phyloP scores from a whole-genome alignment of 2,329 filamentous ascomycete species.

The Mariannaea sp. region DNA sequence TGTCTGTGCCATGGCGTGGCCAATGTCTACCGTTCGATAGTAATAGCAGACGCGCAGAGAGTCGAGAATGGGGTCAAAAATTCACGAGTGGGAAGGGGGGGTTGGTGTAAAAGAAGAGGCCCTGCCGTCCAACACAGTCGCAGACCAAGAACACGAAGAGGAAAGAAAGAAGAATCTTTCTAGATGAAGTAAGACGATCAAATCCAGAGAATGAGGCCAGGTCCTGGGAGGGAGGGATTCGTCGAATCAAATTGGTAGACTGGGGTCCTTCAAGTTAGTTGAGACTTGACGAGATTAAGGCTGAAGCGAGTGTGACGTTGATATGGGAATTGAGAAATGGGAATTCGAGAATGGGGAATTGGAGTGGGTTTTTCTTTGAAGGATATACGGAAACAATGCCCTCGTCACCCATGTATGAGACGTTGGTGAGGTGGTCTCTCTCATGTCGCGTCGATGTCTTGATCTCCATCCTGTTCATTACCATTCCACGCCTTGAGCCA shows the following conservation, averaged over 20 bases:
- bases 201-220: not conserved
- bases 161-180: conserved; percentile 15
- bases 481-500: not conserved
- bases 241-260: conserved; percentile 7
- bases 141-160: conserved; percentile 17
- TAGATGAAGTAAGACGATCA: conserved; percentile 1
- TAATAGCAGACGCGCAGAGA: not conserved
- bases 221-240: not conserved
- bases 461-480: not conserved
- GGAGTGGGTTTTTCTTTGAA: too few species aligned
- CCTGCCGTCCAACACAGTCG: conserved; percentile 21
- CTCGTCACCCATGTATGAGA: not conserved
- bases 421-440: not conserved
- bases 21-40: not conserved
- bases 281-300: not conserved
- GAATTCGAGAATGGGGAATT: not conserved
- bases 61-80: too few species aligned
- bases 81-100: too few species aligned
- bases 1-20: conserved; percentile 32
- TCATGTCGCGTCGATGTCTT: not conserved
- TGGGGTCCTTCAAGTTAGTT: conserved; percentile 9
- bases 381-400: not conserved
- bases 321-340: not conserved
- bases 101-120: conserved; percentile 10
- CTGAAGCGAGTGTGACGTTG: conserved; percentile 1